Evolutionary conservation across 2,329 filamentous ascomycete genomes (phyloP).

Genomic region (Eutypa lata): DNA sequence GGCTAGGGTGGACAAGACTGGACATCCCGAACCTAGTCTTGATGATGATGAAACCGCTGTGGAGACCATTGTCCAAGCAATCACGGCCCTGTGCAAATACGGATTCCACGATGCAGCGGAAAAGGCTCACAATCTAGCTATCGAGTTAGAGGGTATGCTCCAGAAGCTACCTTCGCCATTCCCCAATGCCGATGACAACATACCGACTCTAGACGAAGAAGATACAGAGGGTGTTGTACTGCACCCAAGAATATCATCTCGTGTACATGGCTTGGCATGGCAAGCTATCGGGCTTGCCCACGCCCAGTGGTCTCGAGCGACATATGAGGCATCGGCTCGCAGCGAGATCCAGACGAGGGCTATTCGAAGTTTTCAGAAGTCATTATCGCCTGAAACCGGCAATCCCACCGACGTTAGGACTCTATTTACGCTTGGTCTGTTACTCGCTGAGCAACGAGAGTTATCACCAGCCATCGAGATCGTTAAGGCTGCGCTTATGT

Average conservation of each 20-base stretch:
- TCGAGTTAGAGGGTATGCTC: conserved; percentile 72
- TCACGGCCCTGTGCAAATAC: conserved; percentile 78
- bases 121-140: conserved; percentile 69
- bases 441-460: conserved; percentile 86
- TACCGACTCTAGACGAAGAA: conserved; percentile 30
- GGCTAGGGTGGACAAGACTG: conserved; percentile 75
- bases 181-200: conserved; percentile 24
- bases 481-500: conserved; percentile 71
- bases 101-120: conserved; percentile 72
- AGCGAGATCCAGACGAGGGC: conserved; percentile 75
- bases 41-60: conserved; percentile 78
- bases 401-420: conserved; percentile 69
- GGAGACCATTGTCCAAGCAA: conserved; percentile 74
- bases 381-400: conserved; percentile 64
- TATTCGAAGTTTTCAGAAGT: conserved; percentile 70
- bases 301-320: conserved; percentile 82
- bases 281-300: conserved; percentile 82
- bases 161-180: conserved; percentile 49
- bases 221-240: conserved; percentile 27
- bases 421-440: conserved; percentile 75
- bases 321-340: conserved; percentile 69
- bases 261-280: conserved; percentile 68
- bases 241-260: conserved; percentile 51
- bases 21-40: conserved; percentile 65
- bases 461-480: conserved; percentile 77